Evolutionary conservation across 2,329 filamentous ascomycete species (phyloP), one percentile per base, ranked within the genome.

Genomic region (Cucurbitaria berberidis): DNA sequence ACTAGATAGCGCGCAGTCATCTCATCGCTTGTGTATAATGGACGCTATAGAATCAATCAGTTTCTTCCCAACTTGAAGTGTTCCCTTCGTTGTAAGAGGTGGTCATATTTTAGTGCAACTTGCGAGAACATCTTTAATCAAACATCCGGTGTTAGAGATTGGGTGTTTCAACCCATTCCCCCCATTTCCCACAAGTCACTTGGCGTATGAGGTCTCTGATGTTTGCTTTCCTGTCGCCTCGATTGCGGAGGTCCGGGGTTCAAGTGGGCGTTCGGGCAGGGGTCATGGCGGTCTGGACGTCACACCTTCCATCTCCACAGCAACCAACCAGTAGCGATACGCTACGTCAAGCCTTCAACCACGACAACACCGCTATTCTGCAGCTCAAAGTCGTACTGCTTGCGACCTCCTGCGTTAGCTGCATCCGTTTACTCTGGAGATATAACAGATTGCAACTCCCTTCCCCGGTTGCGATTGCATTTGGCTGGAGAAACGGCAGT

Each of bases 291-390:
- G 59, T 55, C 57, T 60, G 57, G 48, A 57, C 55, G 60, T 60
- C 54, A 59, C 59, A 54, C 48, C 32, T 49, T 50, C 59, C 57
- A 55, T 67, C 66, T 52, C 60, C 53, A 59, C 52, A 56, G 62
- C 55, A 60, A 69, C 64, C 39, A 55, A 41, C 64, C 63, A 66
- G 61, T 66, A 55, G 57, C 57, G 57, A 59, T 16, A 34, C 51
- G 63, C 63, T 64, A 66, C 59, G 60, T 63, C 40, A 45, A 48
- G 61, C 60, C 54, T 52, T 59, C 64, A 56, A 66, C 66, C 55
- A 64, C 60, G 59, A 63, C 63, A 68, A 65, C 67, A 70, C 69
- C 66, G 65, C 67, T 41, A 61, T 47, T 64, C 57, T 55, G 45
- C 53, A 55, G 56, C 59, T 50, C 39, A 35, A 51, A 40, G 48